Evolutionary conservation across 140 eudicot genomes (phyloP).

Genomic region (Erigeron philadelphicus): DNA sequence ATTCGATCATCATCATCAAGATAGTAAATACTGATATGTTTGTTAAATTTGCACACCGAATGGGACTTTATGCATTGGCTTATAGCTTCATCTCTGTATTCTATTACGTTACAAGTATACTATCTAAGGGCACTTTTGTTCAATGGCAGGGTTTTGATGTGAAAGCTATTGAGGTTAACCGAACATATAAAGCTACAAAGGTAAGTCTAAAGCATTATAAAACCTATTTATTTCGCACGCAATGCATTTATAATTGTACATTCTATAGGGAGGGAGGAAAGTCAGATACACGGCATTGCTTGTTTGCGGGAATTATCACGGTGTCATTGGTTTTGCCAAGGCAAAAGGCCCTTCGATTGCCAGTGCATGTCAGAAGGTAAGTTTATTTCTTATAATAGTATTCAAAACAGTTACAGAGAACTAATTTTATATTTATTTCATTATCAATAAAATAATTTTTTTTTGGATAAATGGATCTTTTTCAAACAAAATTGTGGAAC

Average conservation of each 20-base stretch:
- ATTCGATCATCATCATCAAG: no score
- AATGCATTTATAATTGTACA: slow-evolving; percentile 21
- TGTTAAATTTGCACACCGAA: no score
- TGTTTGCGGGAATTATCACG: slow-evolving; percentile 89
- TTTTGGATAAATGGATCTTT: no score
- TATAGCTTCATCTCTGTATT: background rate
- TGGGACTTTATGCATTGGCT: slow-evolving; percentile 9
- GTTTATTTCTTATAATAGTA: background rate
- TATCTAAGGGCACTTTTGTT: slow-evolving; percentile 13
- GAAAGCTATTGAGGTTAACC: slow-evolving; percentile 63
- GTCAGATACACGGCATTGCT: slow-evolving; percentile 70
- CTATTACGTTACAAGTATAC: background rate
- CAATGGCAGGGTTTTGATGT: slow-evolving; percentile 87
- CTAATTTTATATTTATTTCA: background rate
- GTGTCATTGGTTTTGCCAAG: slow-evolving; percentile 88
- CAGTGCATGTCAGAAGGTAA: slow-evolving; percentile 69
- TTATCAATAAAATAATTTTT: background rate
- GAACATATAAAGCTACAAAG: slow-evolving; percentile 77
- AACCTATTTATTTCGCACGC: background rate
- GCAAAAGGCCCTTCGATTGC: slow-evolving; percentile 78
- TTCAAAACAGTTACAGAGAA: background rate
- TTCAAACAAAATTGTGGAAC: no score
- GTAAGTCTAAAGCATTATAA: slow-evolving; percentile 19
- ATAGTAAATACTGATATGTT: no score
- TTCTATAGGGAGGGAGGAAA: slow-evolving; percentile 71